phyloP scores from a whole-genome alignment of 2,329 filamentous ascomycete genomes.

The Tympanopsis confertula region DNA sequence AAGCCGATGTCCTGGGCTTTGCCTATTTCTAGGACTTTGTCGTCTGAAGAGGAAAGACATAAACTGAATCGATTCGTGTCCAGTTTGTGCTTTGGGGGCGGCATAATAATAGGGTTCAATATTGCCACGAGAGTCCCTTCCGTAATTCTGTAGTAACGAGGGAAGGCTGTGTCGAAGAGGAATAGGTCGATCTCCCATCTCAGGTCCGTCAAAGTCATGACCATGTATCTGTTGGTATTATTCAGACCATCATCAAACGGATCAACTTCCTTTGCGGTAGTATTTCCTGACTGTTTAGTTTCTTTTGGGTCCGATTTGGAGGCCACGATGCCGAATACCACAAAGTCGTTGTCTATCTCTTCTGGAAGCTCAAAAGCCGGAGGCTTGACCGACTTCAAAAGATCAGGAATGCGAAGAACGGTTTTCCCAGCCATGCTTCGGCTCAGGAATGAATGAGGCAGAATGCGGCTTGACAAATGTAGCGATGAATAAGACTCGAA shows the following conservation, averaged over 20 bases:
- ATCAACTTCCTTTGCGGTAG: constrained; percentile 23
- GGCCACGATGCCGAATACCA: constrained; percentile 51
- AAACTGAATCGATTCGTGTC: constrained; percentile 49
- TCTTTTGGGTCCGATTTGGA: constrained; percentile 47
- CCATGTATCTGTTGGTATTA: constrained; percentile 47
- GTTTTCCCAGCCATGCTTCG: constrained; percentile 42
- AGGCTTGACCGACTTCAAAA: constrained; percentile 44
- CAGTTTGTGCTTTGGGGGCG: constrained; percentile 40
- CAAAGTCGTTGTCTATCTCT: constrained; percentile 43
- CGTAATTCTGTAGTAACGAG: constrained; percentile 50
- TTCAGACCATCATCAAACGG: constrained; percentile 32
- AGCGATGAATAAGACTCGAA: constrained; percentile 48
- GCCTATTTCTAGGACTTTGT: constrained; percentile 52
- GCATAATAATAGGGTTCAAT: constrained; percentile 52
- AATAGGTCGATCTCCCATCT: constrained; percentile 55
- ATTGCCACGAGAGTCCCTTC: constrained; percentile 50
- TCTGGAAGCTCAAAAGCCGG: constrained; percentile 50
- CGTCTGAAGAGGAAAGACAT: constrained; percentile 45
- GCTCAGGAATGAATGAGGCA: constrained; percentile 44
- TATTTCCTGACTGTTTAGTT: constrained; percentile 32
- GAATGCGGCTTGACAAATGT: constrained; percentile 44
- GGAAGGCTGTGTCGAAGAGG: constrained; percentile 52
- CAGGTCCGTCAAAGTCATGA: constrained; percentile 47
- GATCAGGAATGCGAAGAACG: constrained; percentile 42
- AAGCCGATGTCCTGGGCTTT: constrained; percentile 47